Base-by-base conservation (phyloP, 345 rosid genomes). In the Gossypium ekmanianum region DNA sequence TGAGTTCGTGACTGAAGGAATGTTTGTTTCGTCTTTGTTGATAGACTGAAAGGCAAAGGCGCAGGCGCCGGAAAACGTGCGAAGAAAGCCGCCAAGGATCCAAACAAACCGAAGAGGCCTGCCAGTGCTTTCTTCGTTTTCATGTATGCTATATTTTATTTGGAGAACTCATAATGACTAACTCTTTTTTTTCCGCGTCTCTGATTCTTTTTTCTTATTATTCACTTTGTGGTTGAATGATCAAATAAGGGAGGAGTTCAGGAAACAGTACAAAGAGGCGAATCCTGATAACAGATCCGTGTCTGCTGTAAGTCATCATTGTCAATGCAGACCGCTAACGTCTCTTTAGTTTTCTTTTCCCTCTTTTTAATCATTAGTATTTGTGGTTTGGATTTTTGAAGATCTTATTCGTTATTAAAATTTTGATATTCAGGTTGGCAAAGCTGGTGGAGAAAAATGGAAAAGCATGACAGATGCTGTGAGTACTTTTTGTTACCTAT, bases 71-170 rank as follows among this genome's bases (percentile, higher is more conserved):
- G 55, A 29, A 77, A 77, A 75, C 86, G 85, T 76, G 74, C 87
- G 24, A 88, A 86, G 83, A 90, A 93, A 79, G 84, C 90, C 0
- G 84, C 84, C 11, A 92, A 92, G 81, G 97, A 92, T 80, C 97
- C 97, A 47, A 92, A 91, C 87, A 89, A 89, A 79, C 97, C 97
- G 4, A 92, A 92, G 88, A 87, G 94, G 77, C 89, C 98, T 80
- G 85, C 94, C 9, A 91, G 94, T 74, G 91, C 94, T 68, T 91
- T 93, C 85, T 91, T 93, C 83, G 84, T 93, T 43, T 93, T 91
- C 89, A 91, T 93, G 97, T 92, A 87, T 29, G 12, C 13, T 41
- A 13, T 39, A 51, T 9, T 58, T 22, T 24, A 16, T 70, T 11
- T 76, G 57, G n/a, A 39, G 51, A 17, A 24, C 61, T 76, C 29